Evolutionary conservation across 352 stramenopile species (phyloP), one percentile per base, ranked within the genome.

Genomic region (Pythium vanterpoolii): DNA sequence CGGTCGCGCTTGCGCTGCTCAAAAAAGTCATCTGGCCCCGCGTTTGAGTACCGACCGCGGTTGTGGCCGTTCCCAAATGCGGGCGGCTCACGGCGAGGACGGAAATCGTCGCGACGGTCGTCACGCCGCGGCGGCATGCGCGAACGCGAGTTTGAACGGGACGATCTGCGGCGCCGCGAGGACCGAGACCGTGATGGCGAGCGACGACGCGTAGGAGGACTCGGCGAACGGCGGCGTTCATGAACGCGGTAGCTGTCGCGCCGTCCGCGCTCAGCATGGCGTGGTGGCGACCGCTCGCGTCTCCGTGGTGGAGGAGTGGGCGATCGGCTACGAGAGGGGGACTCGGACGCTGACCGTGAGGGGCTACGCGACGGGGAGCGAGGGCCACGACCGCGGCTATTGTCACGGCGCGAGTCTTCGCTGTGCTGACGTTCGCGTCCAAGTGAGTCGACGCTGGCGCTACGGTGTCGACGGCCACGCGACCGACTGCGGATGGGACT

Each of bases 1-100:
- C 86, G 76, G 7, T 93, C 64, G 36, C 62, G 71, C 57, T 89
- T 90, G 58, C 86, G 77, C 58, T 83, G 63, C 24, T 93, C 79
- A 30, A 87, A 93, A 62, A 92, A 91, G 6, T 72, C 71, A 26
- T 90, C 76, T 3, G 68, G 68, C 38, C 86, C 72, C n/a, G 68
- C 62, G 23, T 73, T 71, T 7, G 56, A 61, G 34, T 74, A 77
- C 16, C 49, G 49, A 28, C 23, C 13, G 14, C 73, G 66, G 23
- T 59, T 62, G 49, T 60, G 28, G 11, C 49, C 38, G 13, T 28
- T 44, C 16, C 43, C 30, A 13, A 50, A 62, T 23, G 44, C 14
- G n/a, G 45, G 30, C 7, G 45, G 28, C 42, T 56, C n/a, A n/a
- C 44, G 23, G 36, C 31, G 48, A 49, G n/a, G 40, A 52, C 47